phyloP scores from a whole-genome alignment of 2,329 filamentous ascomycete genomes.

The Graphilbum fragrans region DNA sequence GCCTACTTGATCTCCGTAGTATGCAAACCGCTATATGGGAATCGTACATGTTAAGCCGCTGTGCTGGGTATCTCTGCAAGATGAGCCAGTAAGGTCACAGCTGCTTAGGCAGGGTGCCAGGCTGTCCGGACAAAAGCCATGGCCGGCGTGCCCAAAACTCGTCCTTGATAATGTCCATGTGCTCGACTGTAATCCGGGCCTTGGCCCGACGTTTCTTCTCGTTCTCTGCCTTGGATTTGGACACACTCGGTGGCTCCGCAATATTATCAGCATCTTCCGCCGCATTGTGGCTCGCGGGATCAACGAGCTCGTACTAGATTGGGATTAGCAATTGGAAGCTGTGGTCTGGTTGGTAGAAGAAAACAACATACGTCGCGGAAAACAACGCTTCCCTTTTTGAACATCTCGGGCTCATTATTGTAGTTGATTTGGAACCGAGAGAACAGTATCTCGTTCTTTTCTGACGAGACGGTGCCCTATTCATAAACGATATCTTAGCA shows the following conservation, averaged over 20 bases:
- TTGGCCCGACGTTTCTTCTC: constrained; percentile 72
- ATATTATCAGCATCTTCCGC: constrained; percentile 32
- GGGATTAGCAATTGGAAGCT: neutral
- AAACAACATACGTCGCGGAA: constrained; percentile 57
- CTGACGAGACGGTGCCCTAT: constrained; percentile 68
- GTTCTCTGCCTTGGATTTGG: constrained; percentile 73
- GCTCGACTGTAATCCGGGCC: constrained; percentile 68
- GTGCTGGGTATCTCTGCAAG: no score
- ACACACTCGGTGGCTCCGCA: constrained; percentile 44
- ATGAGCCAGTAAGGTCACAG: no score
- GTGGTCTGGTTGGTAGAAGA: no score
- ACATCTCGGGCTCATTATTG: constrained; percentile 90
- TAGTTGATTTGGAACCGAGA: constrained; percentile 87
- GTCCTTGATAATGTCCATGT: constrained; percentile 90
- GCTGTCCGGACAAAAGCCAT: constrained; percentile 69
- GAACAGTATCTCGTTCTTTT: constrained; percentile 96
- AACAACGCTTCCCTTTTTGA: constrained; percentile 83
- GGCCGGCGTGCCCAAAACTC: constrained; percentile 84
- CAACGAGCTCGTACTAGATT: constrained; percentile 56
- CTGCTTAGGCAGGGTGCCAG: constrained; percentile 56
- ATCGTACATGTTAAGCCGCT: no score
- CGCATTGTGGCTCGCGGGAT: constrained; percentile 37
- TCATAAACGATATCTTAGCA: no score
- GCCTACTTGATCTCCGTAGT: no score
- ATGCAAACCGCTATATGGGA: no score